phyloP scores from a whole-genome alignment of 352 stramenopile genomes.

The Pythium myriotylum region DNA sequence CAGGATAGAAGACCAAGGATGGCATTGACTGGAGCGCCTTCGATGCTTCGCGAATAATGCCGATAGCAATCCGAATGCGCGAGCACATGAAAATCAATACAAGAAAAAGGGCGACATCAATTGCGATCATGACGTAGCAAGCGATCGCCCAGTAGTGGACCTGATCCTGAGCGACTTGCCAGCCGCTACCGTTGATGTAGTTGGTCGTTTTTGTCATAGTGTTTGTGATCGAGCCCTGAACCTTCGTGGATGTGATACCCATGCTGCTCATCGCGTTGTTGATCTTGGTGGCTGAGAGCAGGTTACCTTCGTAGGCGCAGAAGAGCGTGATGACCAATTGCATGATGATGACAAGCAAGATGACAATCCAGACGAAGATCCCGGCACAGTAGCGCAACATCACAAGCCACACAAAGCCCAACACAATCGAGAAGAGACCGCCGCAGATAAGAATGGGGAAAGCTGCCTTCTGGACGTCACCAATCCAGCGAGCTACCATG shows the following conservation, averaged over 20 bases:
- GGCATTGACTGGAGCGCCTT: slow-evolving; percentile 81
- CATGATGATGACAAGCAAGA: slow-evolving; percentile 66
- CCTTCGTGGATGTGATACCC: slow-evolving; percentile 36
- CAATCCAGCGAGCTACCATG: slow-evolving; percentile 73
- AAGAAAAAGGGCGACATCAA: slow-evolving; percentile 63
- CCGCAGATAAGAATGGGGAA: slow-evolving; percentile 80
- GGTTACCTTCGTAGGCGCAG: slow-evolving; percentile 69
- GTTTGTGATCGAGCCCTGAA: slow-evolving; percentile 30
- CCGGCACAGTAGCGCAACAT: slow-evolving; percentile 76
- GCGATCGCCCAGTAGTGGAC: slow-evolving; percentile 74
- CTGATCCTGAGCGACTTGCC: slow-evolving; percentile 47
- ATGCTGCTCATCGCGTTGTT: slow-evolving; percentile 53
- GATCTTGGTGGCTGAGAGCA: slow-evolving; percentile 56
- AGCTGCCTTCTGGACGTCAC: slow-evolving; percentile 77
- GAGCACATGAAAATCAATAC: slow-evolving; percentile 82
- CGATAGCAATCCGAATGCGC: slow-evolving; percentile 85
- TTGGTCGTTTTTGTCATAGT: slow-evolving; percentile 46
- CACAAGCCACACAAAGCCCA: slow-evolving; percentile 79
- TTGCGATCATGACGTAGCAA: slow-evolving; percentile 72
- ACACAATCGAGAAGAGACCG: slow-evolving; percentile 58
- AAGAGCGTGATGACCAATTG: slow-evolving; percentile 76
- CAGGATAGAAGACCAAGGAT: slow-evolving; percentile 73
- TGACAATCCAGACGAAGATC: slow-evolving; percentile 80
- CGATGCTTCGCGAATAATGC: slow-evolving; percentile 84
- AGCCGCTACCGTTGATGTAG: slow-evolving; percentile 59